These are phyloP conservation scores for Suillus spraguei DNA, from an alignment of 768 basidiomycete genomes.

Conservation along the genomic window DNA sequence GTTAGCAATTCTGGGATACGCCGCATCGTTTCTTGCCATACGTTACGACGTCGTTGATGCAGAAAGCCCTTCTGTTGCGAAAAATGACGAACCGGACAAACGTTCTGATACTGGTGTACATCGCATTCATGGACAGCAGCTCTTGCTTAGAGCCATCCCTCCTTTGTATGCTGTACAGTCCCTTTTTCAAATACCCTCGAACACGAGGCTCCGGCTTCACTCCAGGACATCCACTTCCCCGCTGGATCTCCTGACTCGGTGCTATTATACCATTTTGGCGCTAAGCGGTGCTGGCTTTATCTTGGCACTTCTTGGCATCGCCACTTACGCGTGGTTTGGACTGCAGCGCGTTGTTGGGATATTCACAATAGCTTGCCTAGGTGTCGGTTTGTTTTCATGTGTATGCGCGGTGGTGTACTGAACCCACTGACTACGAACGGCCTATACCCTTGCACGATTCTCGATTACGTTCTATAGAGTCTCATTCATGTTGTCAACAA, in stretches of 20 bases:
- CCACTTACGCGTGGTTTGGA: slow-evolving; percentile 27
- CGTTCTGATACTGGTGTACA: too few species aligned
- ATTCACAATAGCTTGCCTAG: slow-evolving; percentile 29
- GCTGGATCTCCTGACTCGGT: slow-evolving; percentile 24
- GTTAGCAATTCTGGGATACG: slow-evolving; percentile 30
- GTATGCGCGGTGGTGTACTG: slow-evolving; percentile 28
- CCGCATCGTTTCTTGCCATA: slow-evolving; percentile 31
- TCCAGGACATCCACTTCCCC: slow-evolving; percentile 14
- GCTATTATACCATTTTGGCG: slow-evolving; percentile 30
- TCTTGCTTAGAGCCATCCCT: neutral
- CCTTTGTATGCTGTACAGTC: neutral
- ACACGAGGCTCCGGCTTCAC: neutral
- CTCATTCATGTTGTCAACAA: too few species aligned
- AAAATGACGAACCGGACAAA: neutral
- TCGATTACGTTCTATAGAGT: too few species aligned
- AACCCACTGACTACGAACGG: neutral
- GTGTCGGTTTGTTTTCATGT: slow-evolving; percentile 18
- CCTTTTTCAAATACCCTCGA: neutral
- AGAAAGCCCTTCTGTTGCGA: neutral
- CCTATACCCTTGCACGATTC: too few species aligned
- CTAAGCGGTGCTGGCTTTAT: slow-evolving; percentile 28
- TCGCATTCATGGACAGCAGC: too few species aligned
- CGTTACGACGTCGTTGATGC: slow-evolving; percentile 29
- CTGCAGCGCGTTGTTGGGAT: slow-evolving; percentile 28
- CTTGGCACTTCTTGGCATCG: slow-evolving; percentile 28